Percentiles rank a stretch among this genome's conserved stretches.
phyloP scores from a whole-genome alignment of 106 monocot species.

The Vanilla planifolia region DNA sequence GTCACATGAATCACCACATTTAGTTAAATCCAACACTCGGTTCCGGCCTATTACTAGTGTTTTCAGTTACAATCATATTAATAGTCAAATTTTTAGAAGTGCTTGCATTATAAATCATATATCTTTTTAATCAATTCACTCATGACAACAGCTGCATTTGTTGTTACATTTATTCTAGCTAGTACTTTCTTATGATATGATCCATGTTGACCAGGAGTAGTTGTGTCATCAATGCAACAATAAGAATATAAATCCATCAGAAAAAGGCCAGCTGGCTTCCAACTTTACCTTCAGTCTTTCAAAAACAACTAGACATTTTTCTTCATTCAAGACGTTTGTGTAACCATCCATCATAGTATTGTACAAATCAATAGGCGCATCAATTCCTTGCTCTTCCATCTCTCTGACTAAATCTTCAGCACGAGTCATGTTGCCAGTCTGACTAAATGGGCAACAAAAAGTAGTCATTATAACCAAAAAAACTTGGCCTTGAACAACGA shows the following conservation, averaged over 20 bases:
- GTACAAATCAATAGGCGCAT: slow-evolving; percentile 91
- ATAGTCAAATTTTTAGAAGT: too few relatives aligned
- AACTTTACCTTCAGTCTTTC: slow-evolving; percentile 79
- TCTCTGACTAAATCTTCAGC: slow-evolving; percentile 81
- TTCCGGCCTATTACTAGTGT: too few relatives aligned
- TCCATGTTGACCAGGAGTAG: not conserved
- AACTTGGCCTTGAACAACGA: not conserved
- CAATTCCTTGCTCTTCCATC: slow-evolving; percentile 95
- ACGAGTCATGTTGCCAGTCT: slow-evolving; percentile 75
- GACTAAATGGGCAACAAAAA: slow-evolving; percentile 39
- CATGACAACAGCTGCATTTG: not conserved
- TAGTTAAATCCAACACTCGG: too few relatives aligned
- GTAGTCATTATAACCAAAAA: not conserved
- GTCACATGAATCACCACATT: too few relatives aligned
- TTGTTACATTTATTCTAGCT: not conserved
- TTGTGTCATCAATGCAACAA: not conserved
- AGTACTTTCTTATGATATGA: not conserved
- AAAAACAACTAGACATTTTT: slow-evolving; percentile 89
- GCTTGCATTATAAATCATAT: too few relatives aligned
- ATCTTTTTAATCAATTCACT: not conserved
- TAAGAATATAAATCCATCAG: not conserved
- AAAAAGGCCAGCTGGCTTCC: not conserved
- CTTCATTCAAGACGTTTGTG: slow-evolving; percentile 70
- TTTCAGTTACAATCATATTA: too few relatives aligned
- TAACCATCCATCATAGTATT: slow-evolving; percentile 99